These are phyloP conservation scores for Canavalia gladiata DNA, from an alignment of 306 rosid genomes.

Conservation along the genomic window DNA sequence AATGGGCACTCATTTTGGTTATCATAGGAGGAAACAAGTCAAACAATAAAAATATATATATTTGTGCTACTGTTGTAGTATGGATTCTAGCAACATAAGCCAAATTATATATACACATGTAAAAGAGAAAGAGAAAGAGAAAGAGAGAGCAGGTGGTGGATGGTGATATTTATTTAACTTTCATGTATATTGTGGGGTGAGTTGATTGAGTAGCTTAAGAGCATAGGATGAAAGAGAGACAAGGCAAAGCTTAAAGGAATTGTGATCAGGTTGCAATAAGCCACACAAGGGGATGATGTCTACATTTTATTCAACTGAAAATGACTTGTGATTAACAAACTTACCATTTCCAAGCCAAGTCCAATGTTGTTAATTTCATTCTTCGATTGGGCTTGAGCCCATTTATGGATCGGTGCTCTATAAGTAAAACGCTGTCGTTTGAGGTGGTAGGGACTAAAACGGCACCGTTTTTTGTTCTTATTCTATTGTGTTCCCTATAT, in stretches of 20 bases:
- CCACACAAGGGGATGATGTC: slow-evolving; percentile 48
- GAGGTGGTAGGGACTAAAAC: neutral
- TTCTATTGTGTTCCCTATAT: neutral
- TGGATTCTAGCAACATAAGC: slow-evolving; percentile 10
- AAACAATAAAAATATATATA: neutral
- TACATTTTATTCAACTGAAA: slow-evolving; percentile 45
- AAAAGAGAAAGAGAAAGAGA: neutral
- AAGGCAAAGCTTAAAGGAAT: slow-evolving; percentile 61
- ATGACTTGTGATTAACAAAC: slow-evolving; percentile 9
- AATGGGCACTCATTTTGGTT: slow-evolving; percentile 52
- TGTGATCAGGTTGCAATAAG: slow-evolving; percentile 40
- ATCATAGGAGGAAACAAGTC: neutral
- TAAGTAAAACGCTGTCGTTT: slow-evolving; percentile 3
- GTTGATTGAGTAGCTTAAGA: slow-evolving; percentile 82
- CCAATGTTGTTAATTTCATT: neutral
- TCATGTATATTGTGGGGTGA: slow-evolving; percentile 42
- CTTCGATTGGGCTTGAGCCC: slow-evolving; percentile 41
- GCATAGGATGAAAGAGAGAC: slow-evolving; percentile 57
- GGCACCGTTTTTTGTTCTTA: slow-evolving; percentile 36
- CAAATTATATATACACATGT: slow-evolving; percentile 37
- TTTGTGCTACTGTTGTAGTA: neutral
- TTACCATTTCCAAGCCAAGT: neutral
- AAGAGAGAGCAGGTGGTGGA: slow-evolving; percentile 42
- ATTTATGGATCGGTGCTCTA: neutral
- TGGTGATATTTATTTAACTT: slow-evolving; percentile 39